Base-by-base conservation (phyloP, 2,329 filamentous ascomycete species). In the Alternaria sp. region DNA sequence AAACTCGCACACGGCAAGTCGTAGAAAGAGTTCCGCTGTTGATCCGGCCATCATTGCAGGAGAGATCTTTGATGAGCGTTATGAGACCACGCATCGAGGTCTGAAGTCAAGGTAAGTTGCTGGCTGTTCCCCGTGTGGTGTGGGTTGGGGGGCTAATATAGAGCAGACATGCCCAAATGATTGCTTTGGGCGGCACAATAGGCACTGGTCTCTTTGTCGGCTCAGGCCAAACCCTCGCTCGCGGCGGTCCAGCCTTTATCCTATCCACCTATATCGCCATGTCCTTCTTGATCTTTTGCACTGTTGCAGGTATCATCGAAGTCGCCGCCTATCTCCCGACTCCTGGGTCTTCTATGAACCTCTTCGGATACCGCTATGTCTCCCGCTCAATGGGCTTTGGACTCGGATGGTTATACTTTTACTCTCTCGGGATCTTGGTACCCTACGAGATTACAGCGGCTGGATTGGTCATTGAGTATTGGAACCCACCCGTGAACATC, bases 141-240 rank as follows among this genome's bases (percentile, higher is more conserved):
- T 8, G 38, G 11, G 16, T 18, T 43, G 26, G 28, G 72, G 52
- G 76, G 82, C n/a, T 81, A 82, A 28, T 75, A 78, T 12, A 81
- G 81, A 38, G 12, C 72, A 86, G 44, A 74, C 81, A 61, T 80
- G 81, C 65, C 81, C 83, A 87, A 74, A 87, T 87, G 85, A 87
- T 87, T 74, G 84, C 85, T 60, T 85, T 87, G n/a, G 85, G 85
- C 64, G 85, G 85, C 54, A 85, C 85, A 16, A 87, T 87, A 58
- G 85, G 85, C 67, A 86, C 85, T 62, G 85, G 85, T 75, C 85
- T 87, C 75, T 87, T 87, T 71, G 85, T 87, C 63, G 85, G 85
- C 59, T 85, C 83, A 24, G 85, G 85, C 63, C 74, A 79, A 63
- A 85, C 85, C 22, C 77, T 87, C 80, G 54, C 62, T 51, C 70